Base-by-base conservation (phyloP, 306 rosid species). In the Cucurbita maxima region DNA sequence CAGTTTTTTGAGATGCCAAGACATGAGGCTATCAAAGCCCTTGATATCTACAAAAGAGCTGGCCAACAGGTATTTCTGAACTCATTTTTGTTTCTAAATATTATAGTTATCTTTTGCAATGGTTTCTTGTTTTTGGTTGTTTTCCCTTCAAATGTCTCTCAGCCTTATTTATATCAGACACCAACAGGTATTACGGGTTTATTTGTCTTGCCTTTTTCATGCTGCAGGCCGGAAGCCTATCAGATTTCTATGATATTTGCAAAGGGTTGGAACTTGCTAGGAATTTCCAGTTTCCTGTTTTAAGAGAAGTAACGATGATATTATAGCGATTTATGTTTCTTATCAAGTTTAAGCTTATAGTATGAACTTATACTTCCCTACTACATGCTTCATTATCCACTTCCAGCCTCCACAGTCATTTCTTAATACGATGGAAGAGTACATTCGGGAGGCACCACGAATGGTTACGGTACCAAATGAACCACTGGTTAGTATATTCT, bases 1-100 rank as follows among this genome's bases (percentile, higher is more conserved):
- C 84, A 95, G 96, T 95, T 95, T 82, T 95, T 95, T 87, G 97
- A 95, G 86, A 95, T 95, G 99, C 99, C 99, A 53, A 84, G 88
- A 83, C 99, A 91, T 79, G 99, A 95, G 85, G 99, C 96, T 74
- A 72, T 89, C 58, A 89, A 72, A 77, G 96, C 97, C 71, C 92
- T 95, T 51, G 97, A 95, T 72, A 87, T 91, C 79, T 95, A 95
- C 81, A 95, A 89, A 77, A 90, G 96, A 70, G 99, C 97, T 78
- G 97, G 97, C 58, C 97, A 91, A 85, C 96, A 91, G 99, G 99
- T 95, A 67, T 58, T 73, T 57, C 40, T 18, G 13, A 60, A 7
- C 54, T 20, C 30, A 14, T 37, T 59, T 73, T 25, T 50, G 56
- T 69, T 48, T 53, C 43, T 30, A 45, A 22, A 22, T 19, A 41